Conservation (phyloP, 495 filamentous ascomycete genomes). For the Aspergillus olivimuriae region DNA sequence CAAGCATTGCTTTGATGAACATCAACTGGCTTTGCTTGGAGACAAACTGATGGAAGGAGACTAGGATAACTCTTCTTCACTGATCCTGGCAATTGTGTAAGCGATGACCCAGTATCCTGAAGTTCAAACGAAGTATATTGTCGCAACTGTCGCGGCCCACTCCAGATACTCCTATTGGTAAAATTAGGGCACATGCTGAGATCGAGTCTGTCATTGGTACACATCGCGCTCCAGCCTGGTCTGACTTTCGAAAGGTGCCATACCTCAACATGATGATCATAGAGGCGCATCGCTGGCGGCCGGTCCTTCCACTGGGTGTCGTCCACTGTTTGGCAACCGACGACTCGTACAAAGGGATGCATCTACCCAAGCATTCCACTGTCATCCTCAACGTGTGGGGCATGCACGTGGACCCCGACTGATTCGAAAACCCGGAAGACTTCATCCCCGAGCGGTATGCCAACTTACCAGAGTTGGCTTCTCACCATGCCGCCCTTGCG, state of each 20-base stretch:
- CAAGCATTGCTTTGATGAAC: slow-evolving; percentile 22
- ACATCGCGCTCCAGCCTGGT: slow-evolving; percentile 28
- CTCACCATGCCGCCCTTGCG: slow-evolving; percentile 16
- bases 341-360: slow-evolving; percentile 17
- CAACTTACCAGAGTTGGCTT: slow-evolving; percentile 4
- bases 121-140: no score
- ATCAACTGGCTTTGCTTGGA: slow-evolving; percentile 31
- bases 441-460: slow-evolving; percentile 49
- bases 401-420: slow-evolving; percentile 22
- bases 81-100: slow-evolving; percentile 34
- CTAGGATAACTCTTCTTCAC: slow-evolving; percentile 34
- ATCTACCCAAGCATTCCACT: slow-evolving; percentile 26
- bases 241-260: slow-evolving; percentile 30
- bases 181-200: slow-evolving; percentile 27
- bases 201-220: slow-evolving; percentile 26
- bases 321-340: slow-evolving; percentile 26
- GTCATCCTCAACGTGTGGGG: slow-evolving; percentile 30
- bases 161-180: no score
- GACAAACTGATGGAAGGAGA: slow-evolving; percentile 40
- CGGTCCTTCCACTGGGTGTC: slow-evolving; percentile 25
- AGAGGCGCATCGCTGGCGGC: slow-evolving; percentile 32
- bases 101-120: slow-evolving; percentile 39
- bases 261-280: slow-evolving; percentile 37
- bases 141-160: no score
- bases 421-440: slow-evolving; percentile 37